Base-by-base conservation (phyloP, 768 basidiomycete genomes). In the Albatrellus ellisii region DNA sequence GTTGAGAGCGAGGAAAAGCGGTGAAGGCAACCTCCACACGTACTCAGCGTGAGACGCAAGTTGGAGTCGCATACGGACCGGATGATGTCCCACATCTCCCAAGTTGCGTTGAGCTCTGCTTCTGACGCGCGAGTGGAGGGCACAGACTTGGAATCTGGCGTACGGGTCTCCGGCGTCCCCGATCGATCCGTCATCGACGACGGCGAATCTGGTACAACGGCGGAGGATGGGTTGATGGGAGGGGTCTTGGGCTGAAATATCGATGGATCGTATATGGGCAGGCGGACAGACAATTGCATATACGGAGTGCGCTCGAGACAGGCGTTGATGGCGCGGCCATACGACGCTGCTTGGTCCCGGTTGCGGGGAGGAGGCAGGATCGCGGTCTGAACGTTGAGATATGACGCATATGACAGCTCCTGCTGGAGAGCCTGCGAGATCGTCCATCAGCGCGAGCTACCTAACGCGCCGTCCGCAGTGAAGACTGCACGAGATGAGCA, bases 1-100 rank as follows among this genome's bases (percentile, higher is more conserved):
- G 31, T 38, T 29, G 22, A 40, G 12, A 10, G 34, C 47, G 33
- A 41, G 44, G 21, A 45, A 27, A 22, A 32, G n/a, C 25, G 25
- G 27, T 24, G 9, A 34, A 42, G 39, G 28, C 20, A 22, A 21
- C 35, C 20, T 21, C 20, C 35, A 36, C 36, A 61, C 70, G 50
- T 58, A 89, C 86, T 79, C 43, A 87, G 55, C 2, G 79, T 79
- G 46, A 90, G 54, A 21, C 85, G 72, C 24, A 70, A 65, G 55
- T 75, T 77, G 59, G 91, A 94, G 44, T 80, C 80, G 59, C 95
- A 99, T 26, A 94, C 72, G 3, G 81, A 79, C 46, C 92, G 70
- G 44, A 99, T 87, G 36, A 82, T 71, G 58, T 98, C 95, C 95
- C 95, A 99, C 77, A 92, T 94, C 58, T 98, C 95, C 94, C 95